Evolutionary conservation across 2,329 filamentous ascomycete species (phyloP), one percentile per base, ranked within the genome.

Genomic region (Parastagonospora nodorum): DNA sequence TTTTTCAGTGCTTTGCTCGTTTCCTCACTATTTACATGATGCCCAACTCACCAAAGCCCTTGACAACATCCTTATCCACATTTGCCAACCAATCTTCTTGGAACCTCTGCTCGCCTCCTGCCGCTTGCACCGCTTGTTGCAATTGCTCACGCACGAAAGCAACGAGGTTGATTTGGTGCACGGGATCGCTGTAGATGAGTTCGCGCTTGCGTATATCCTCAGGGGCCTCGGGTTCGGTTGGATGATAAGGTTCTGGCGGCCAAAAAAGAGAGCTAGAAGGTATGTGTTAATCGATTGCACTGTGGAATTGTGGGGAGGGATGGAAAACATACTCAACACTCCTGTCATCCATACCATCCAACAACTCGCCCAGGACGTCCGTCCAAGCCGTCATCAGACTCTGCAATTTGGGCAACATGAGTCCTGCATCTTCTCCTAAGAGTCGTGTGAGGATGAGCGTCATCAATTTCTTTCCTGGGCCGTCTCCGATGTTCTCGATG

Each of bases 371-470:
- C 28, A 92, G 77, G 1, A 90, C 82, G 56, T 82, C 84, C 1
- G 87, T 89, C 90, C 90, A 94, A 75, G 92, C 82, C 1, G 81
- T 80, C 63, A 94, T 85, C 63, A 89, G 85, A 63, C 87, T 87
- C 69, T 94, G 90, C 48, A 94, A 77, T 32, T 80, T 81, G 1
- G 72, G 66, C 4, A 91, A 74, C 2, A 84, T 79, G 46, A 88
- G 81, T 0, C 82, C 66, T 24, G 82, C 80, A 0, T 81, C 79
- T 1, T 88, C 79, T 67, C 90, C 87, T 10, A 90, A 75, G 1
- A 94, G 76, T 2, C 88, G 83, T 1, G 89, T 92, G 11, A 93
- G 78, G 0, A 84, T 88, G 4, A 94, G 77, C 24, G 87, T 83
- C 57, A 87, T 88, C 14, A 94, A 78, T 72, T 94, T 94, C 64